These are phyloP conservation scores for Ceratobasidium sp. DNA, from an alignment of 1,284 basidiomycete genomes.

Conservation along the genomic window DNA sequence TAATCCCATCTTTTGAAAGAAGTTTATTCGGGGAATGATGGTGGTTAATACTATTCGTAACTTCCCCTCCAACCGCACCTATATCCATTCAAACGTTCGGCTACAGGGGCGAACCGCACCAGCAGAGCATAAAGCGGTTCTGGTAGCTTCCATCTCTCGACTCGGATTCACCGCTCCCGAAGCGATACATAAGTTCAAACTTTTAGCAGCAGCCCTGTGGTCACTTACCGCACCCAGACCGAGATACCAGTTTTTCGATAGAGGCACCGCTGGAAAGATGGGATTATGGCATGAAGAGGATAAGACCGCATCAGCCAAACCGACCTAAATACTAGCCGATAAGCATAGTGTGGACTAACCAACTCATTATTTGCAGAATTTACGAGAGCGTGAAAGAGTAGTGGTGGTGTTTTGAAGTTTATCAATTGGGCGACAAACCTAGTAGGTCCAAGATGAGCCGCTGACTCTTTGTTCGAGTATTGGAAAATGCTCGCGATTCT, in stretches of 20 bases:
- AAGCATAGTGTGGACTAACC: too few species aligned
- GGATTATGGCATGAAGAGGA: too few species aligned
- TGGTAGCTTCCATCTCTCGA: conserved; percentile 76
- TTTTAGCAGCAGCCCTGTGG: conserved; percentile 87
- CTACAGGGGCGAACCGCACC: conserved; percentile 78
- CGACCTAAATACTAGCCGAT: too few species aligned
- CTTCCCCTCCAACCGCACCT: conserved; percentile 65
- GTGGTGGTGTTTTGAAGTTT: too few species aligned
- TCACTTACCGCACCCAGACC: conserved; percentile 73
- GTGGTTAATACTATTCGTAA: conserved; percentile 72
- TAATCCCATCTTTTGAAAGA: conserved; percentile 42
- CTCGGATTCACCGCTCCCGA: conserved; percentile 70
- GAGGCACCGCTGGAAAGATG: conserved; percentile 63
- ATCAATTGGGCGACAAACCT: too few species aligned
- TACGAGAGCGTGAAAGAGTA: too few species aligned
- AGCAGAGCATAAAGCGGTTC: conserved; percentile 70
- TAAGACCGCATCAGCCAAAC: too few species aligned
- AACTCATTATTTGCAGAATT: too few species aligned
- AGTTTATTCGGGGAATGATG: conserved; percentile 10
- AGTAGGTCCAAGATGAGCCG: too few species aligned
- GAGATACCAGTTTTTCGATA: conserved; percentile 66
- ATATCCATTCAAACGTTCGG: conserved; percentile 78
- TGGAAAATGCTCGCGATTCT: too few species aligned
- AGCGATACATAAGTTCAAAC: conserved; percentile 80
- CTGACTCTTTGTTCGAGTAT: too few species aligned